These are phyloP conservation scores for Globisporangium recalcitrans DNA, from an alignment of 352 stramenopile species.

Conservation along the genomic window DNA sequence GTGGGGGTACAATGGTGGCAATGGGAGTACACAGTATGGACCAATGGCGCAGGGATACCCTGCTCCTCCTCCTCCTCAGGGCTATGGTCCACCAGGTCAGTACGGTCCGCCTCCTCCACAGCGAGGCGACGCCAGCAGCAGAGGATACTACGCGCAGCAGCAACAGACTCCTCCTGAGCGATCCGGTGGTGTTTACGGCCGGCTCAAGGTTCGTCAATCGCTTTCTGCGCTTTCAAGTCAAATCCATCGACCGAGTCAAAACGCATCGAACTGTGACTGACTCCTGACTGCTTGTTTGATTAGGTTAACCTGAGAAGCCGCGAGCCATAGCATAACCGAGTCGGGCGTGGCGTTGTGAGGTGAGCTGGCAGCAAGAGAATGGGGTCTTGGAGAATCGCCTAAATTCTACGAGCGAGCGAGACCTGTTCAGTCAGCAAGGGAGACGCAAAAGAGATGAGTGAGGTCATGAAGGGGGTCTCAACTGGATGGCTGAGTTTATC, in stretches of 20 bases:
- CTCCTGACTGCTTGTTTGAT: not conserved
- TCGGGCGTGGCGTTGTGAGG: not conserved
- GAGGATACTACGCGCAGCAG: not conserved
- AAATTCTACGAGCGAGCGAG: no score
- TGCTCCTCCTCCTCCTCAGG: not conserved
- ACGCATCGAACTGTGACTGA: not conserved
- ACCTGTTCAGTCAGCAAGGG: no score
- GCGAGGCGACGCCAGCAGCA: not conserved
- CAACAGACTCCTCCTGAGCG: not conserved
- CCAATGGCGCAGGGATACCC: conserved; percentile 1
- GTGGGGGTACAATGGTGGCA: conserved; percentile 7
- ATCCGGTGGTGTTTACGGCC: not conserved
- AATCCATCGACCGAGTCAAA: not conserved
- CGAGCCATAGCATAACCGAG: not conserved
- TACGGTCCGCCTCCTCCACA: not conserved
- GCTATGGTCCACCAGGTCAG: not conserved
- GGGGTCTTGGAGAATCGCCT: not conserved
- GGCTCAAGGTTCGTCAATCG: conserved; percentile 1
- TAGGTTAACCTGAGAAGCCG: conserved; percentile 3
- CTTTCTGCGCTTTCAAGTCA: not conserved
- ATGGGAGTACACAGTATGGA: not conserved
- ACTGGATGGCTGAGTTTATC: no score
- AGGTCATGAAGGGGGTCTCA: no score
- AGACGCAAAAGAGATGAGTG: not conserved
- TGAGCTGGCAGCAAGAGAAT: not conserved